phyloP scores from a whole-genome alignment of 2,329 filamentous ascomycete genomes.

The Aspergillus tamarii region DNA sequence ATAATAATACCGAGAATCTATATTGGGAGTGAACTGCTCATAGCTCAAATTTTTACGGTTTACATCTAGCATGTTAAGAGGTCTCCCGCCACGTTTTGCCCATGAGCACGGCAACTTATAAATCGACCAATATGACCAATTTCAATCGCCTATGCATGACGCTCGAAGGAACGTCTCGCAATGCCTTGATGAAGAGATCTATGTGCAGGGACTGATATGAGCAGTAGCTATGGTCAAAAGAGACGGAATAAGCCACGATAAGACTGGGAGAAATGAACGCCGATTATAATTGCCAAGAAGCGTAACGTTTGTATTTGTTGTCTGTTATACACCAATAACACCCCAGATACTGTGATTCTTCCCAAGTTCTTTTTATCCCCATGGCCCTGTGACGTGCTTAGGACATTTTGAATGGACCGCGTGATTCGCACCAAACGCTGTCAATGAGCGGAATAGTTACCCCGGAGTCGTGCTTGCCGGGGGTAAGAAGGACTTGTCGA shows the following conservation, averaged over 20 bases:
- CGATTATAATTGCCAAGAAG: background rate
- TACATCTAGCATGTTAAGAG: no score
- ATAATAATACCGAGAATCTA: no score
- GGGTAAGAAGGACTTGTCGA: background rate
- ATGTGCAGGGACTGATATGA: background rate
- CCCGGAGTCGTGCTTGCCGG: background rate
- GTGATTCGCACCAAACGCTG: background rate
- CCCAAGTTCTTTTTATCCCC: accelerated
- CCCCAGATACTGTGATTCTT: no score
- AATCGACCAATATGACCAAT: no score
- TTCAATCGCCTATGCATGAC: no score
- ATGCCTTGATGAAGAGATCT: no score
- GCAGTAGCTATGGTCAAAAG: background rate
- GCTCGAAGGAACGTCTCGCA: no score
- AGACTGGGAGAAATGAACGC: background rate
- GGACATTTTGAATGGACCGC: background rate
- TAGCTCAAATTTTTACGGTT: no score
- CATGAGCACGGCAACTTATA: no score
- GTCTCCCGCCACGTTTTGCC: no score
- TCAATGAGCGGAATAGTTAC: background rate
- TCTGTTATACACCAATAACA: background rate
- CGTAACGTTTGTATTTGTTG: background rate
- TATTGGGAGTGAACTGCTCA: no score
- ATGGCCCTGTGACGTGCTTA: background rate
- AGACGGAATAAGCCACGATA: background rate